phyloP scores from a whole-genome alignment of 805 yeast genomes.

The Candida ascalaphidarum region DNA sequence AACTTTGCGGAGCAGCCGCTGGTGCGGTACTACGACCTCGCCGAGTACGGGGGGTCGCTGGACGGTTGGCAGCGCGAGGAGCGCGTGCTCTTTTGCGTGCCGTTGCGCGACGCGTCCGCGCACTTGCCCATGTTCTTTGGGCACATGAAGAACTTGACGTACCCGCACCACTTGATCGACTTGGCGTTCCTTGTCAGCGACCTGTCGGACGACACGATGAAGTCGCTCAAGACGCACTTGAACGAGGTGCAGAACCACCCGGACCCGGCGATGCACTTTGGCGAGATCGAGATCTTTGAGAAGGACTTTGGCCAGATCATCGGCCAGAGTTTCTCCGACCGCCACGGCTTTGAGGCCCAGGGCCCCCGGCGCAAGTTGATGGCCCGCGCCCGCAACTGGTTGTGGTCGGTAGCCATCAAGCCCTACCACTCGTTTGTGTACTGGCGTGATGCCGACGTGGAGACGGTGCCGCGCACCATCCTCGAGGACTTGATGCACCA shows the following conservation, averaged over 20 bases:
- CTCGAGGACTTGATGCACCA: slow-evolving; percentile 91
- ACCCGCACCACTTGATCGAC: slow-evolving; percentile 83
- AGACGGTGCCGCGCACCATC: slow-evolving; percentile 75
- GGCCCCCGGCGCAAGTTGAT: slow-evolving; percentile 90
- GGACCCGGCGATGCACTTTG: slow-evolving; percentile 58
- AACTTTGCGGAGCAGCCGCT: slow-evolving; percentile 17
- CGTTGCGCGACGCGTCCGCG: slow-evolving; percentile 84
- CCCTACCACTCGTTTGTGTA: slow-evolving; percentile 95
- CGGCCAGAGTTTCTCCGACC: slow-evolving; percentile 87
- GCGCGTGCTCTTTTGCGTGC: slow-evolving; percentile 77
- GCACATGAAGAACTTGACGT: slow-evolving; percentile 71
- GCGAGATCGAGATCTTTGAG: slow-evolving; percentile 79
- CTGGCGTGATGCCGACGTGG: slow-evolving; percentile 99
- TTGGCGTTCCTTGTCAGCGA: slow-evolving; percentile 82
- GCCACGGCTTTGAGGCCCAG: slow-evolving; percentile 95
- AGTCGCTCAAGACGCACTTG: slow-evolving; percentile 48
- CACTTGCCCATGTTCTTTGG: slow-evolving; percentile 86
- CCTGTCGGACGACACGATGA: slow-evolving; percentile 82
- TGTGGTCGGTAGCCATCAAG: slow-evolving; percentile 73
- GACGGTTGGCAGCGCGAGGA: slow-evolving; percentile 78
- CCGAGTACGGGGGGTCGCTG: slow-evolving; percentile 52
- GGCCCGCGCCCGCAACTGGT: slow-evolving; percentile 96
- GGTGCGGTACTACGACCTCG: slow-evolving; percentile 69
- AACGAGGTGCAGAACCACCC: slow-evolving; percentile 57
- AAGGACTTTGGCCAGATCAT: slow-evolving; percentile 90